Evolutionary conservation across 2,329 filamentous ascomycete genomes (phyloP), one percentile per base, ranked within the genome.

Genomic region (Talaromyces sp.): DNA sequence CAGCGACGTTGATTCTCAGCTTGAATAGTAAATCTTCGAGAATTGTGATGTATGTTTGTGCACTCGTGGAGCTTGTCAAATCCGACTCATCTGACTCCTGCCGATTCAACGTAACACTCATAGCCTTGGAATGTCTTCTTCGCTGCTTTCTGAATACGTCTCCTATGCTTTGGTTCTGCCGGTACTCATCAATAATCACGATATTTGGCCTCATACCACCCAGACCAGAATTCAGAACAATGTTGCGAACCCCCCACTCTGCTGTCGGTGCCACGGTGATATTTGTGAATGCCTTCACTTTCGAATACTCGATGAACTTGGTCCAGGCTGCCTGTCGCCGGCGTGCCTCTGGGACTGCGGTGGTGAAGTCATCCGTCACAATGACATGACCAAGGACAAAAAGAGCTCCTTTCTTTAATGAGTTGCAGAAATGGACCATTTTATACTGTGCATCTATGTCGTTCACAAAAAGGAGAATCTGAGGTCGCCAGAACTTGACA

Each of bases 131-230:
- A 16, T 66, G 60, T n/a, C 68, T 69, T 47, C 68, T 70, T 41
- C 71, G 73, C 57, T 74, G 76, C 31, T 78, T 76, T 2, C 77
- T 72, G 0, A 88, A 84, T 2, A 91, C 81, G 24, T 86, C 83
- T 10, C 87, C 75, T 2, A 86, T 74, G 0, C 87, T 85, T 66
- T 82, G 78, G 2, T 87, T 86, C 56, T 83, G 82, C 62, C 90
- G 85, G 35, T 93, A 84, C 66, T 95, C 91, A 58, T 92, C 87
- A 72, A 95, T 85, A 1, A 96, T 85, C 14, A 91, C 92, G 68
- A 96, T 93, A 69, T 96, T 96, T 0, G 92, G 92, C 49, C 92
- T 82, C 92, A 96, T 96, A 14, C 92, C 92, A 3, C 92, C 92
- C 1, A 96, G 80, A 0, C 92, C 92, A 16, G 92, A 90, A 11